A percentile compares a stretch with the other conserved stretches of the same genome.
phyloP scores from a whole-genome alignment of 352 stramenopile species.

The Elongisporangium prolatum region DNA sequence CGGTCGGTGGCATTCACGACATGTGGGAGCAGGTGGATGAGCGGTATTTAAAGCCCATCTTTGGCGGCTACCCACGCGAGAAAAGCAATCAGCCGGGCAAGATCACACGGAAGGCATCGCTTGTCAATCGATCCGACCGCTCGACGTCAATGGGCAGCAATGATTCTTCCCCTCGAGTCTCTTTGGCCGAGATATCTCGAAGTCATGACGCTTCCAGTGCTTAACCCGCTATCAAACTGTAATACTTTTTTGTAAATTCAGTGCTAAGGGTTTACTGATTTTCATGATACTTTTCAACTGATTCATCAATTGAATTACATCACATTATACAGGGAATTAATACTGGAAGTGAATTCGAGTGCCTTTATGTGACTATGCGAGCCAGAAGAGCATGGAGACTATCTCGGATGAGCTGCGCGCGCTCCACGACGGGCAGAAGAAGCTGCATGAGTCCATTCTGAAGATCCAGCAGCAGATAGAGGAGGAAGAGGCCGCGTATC shows the following conservation, averaged over 20 bases:
- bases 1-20: conserved; percentile 45
- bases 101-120: conserved; percentile 16
- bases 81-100: conserved; percentile 15
- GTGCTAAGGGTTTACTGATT: conserved; percentile 7
- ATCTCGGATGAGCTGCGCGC: conserved; percentile 67
- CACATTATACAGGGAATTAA: conserved; percentile 2
- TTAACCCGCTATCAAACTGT: conserved; percentile 1
- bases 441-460: conserved; percentile 66
- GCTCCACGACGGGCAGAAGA: conserved; percentile 67
- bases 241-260: conserved; percentile 3
- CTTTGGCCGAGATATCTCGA: conserved; percentile 51
- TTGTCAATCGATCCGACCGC: neutral
- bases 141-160: neutral
- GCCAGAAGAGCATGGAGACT: conserved; percentile 6
- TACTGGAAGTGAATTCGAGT: neutral
- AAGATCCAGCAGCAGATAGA: conserved; percentile 73
- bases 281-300: conserved; percentile 1
- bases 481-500: conserved; percentile 69
- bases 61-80: conserved; percentile 40
- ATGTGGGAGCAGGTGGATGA: conserved; percentile 64
- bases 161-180: conserved; percentile 15
- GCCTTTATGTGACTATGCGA: conserved; percentile 1
- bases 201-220: conserved; percentile 35
- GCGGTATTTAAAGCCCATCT: conserved; percentile 69
- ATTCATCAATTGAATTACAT: neutral